Percentiles rank a stretch among this genome's conserved stretches.
Conservation (phyloP, 2,329 filamentous ascomycete species). For the Xylariales sp. region DNA sequence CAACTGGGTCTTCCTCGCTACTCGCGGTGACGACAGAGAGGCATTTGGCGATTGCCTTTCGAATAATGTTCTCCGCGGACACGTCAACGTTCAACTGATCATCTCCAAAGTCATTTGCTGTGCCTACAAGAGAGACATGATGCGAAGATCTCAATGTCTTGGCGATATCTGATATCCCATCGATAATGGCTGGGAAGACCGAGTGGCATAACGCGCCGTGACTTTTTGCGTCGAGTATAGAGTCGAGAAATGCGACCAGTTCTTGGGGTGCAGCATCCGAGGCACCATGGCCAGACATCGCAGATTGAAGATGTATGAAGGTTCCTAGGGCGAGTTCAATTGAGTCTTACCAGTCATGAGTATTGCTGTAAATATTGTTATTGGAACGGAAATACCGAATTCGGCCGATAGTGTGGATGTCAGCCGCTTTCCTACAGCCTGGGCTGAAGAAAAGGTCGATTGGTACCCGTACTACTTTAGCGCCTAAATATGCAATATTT, state of each 20-base stretch:
- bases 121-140: constrained; percentile 41
- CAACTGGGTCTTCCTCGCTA: constrained; percentile 58
- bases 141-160: constrained; percentile 38
- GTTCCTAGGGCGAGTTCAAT: neutral
- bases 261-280: neutral
- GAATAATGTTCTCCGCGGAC: constrained; percentile 42
- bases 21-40: constrained; percentile 45
- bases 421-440: neutral
- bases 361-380: neutral
- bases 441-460: neutral
- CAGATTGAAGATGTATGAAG: neutral
- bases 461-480: no score
- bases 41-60: constrained; percentile 38
- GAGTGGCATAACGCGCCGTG: constrained; percentile 34
- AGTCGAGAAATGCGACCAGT: constrained; percentile 14
- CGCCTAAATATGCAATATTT: no score
- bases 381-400: neutral
- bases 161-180: constrained; percentile 40
- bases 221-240: constrained; percentile 16
- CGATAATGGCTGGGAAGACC: constrained; percentile 45
- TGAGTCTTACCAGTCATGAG: neutral
- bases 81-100: constrained; percentile 57
- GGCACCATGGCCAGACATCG: neutral
- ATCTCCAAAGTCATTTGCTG: constrained; percentile 54
- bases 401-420: neutral